Evolutionary conservation across 2,329 filamentous ascomycete genomes (phyloP).

Genomic region (Apiospora hydei): DNA sequence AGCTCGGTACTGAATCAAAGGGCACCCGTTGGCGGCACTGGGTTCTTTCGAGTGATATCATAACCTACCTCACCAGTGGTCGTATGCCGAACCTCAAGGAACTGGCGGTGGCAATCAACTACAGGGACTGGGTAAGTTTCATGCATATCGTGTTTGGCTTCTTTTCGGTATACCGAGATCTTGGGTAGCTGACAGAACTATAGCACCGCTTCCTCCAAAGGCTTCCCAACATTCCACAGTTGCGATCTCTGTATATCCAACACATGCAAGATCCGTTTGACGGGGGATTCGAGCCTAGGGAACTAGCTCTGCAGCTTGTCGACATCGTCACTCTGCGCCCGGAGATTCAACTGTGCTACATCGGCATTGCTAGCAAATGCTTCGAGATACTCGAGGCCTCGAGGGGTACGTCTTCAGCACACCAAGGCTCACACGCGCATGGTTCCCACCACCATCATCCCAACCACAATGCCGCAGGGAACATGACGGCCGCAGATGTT

Average conservation of each 20-base stretch:
- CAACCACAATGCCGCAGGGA: slow-evolving; percentile 22
- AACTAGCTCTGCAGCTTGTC: slow-evolving; percentile 78
- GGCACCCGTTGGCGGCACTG: slow-evolving; percentile 69
- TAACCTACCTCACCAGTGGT: slow-evolving; percentile 78
- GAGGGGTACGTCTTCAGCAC: slow-evolving; percentile 16
- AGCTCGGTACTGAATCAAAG: slow-evolving; percentile 47
- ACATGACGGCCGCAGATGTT: slow-evolving; percentile 22
- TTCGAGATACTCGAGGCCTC: slow-evolving; percentile 79
- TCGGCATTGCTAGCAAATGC: slow-evolving; percentile 79
- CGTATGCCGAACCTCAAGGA: slow-evolving; percentile 76
- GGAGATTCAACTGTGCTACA: slow-evolving; percentile 79
- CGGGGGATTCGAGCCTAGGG: slow-evolving; percentile 64
- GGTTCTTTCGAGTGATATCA: slow-evolving; percentile 73
- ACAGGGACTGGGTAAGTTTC: slow-evolving; percentile 77
- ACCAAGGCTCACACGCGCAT: slow-evolving; percentile 30
- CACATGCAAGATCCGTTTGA: slow-evolving; percentile 69
- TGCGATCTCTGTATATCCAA: slow-evolving; percentile 75
- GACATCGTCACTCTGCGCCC: slow-evolving; percentile 80
- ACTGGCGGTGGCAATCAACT: slow-evolving; percentile 75
- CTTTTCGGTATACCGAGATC: background rate
- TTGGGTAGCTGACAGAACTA: slow-evolving; percentile 6
- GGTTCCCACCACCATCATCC: slow-evolving; percentile 28
- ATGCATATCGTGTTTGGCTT: background rate
- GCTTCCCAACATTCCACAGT: slow-evolving; percentile 72
- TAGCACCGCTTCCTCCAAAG: slow-evolving; percentile 82